phyloP scores from a whole-genome alignment of 192 early-diverging fungal species.

The Coemansia sp. region DNA sequence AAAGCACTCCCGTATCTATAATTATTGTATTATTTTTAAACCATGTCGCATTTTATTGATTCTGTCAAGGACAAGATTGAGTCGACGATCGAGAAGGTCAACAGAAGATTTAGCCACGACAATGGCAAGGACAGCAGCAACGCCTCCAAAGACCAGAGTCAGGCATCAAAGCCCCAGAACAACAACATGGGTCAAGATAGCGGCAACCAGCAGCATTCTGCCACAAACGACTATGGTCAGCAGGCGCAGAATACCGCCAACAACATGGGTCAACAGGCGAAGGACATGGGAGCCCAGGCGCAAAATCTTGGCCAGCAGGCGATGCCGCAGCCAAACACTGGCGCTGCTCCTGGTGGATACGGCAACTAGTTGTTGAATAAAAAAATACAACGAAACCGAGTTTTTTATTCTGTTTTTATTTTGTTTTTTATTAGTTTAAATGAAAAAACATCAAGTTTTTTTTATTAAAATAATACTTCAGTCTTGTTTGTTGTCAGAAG shows the following conservation, averaged over 20 bases:
- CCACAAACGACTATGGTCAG: conserved; percentile 12
- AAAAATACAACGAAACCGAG: too few relatives aligned
- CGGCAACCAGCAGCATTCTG: background rate
- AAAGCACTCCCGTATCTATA: too few relatives aligned
- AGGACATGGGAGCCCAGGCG: conserved; percentile 11
- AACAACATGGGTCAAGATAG: conserved; percentile 10
- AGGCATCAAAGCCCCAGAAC: background rate
- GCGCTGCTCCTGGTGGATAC: conserved; percentile 3
- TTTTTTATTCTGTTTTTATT: conserved; percentile 2
- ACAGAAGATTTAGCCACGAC: conserved; percentile 42
- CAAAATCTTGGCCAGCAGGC: conserved; percentile 17
- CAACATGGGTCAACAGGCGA: conserved; percentile 16
- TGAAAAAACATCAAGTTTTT: background rate
- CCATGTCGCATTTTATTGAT: conserved; percentile 23
- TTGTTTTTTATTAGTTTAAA: background rate
- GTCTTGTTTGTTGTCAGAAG: background rate
- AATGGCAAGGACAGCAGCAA: conserved; percentile 9
- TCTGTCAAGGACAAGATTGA: conserved; percentile 49
- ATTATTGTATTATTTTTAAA: background rate
- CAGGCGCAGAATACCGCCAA: conserved; percentile 19
- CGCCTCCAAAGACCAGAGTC: background rate
- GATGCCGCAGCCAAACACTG: background rate
- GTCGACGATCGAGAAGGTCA: conserved; percentile 35
- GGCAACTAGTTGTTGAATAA: background rate
- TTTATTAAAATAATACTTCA: background rate